A percentile compares a stretch with the other conserved stretches of the same genome.
Conservation (phyloP, 345 rosid genomes). For the Geranium brycei region DNA sequence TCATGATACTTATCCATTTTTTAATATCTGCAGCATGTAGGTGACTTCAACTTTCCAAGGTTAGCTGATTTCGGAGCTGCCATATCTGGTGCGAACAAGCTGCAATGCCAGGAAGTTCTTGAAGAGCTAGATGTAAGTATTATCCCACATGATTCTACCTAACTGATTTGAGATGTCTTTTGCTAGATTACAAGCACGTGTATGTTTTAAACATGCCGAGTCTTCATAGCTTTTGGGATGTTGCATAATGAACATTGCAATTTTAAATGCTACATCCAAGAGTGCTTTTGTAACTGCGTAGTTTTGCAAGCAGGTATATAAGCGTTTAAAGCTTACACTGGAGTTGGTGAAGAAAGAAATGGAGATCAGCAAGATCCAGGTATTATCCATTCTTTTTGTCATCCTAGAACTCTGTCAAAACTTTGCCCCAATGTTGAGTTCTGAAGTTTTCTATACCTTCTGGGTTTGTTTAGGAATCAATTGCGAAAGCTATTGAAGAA, state of each 20-base stretch:
- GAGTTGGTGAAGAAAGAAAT: conserved; percentile 90
- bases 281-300: not conserved
- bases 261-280: no score
- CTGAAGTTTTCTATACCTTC: not conserved
- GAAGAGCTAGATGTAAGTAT: conserved; percentile 94
- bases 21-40: conserved; percentile 64
- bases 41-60: conserved; percentile 78
- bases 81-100: conserved; percentile 83
- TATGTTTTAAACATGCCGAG: not conserved
- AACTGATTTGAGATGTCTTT: not conserved
- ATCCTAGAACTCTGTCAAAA: not conserved
- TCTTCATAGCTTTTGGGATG: no score
- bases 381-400: conserved; percentile 8
- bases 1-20: not conserved
- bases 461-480: conserved; percentile 53
- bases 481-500: conserved; percentile 97
- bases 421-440: not conserved
- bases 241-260: no score
- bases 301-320: conserved; percentile 51
- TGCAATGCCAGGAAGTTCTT: conserved; percentile 78
- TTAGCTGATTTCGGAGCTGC: conserved; percentile 99
- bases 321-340: conserved; percentile 71
- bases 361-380: conserved; percentile 98
- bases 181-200: not conserved
- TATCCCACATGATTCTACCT: conserved; percentile 2